Evolutionary conservation across 75 land plant species (phyloP).

Genomic region (Chamaecyparis obtusa): DNA sequence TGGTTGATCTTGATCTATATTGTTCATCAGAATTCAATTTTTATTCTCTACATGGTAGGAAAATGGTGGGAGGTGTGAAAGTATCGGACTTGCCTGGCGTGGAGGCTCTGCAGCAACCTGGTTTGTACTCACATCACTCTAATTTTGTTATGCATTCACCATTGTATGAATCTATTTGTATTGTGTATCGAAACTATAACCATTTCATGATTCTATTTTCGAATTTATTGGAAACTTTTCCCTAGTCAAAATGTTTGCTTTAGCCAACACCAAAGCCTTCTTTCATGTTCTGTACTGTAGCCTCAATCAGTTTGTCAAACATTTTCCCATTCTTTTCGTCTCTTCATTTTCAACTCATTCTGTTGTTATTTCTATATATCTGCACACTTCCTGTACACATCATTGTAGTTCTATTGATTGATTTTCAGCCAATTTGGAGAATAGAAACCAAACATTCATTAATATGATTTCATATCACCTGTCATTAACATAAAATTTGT

Average conservation of each 20-base stretch:
- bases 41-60: slow-evolving; percentile 42
- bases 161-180: neutral
- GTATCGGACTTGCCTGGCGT: slow-evolving; percentile 85
- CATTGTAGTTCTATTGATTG: neutral
- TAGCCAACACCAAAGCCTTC: neutral
- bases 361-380: neutral
- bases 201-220: neutral
- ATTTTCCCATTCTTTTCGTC: neutral
- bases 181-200: neutral
- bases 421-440: neutral
- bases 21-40: neutral
- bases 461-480: neutral
- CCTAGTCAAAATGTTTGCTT: neutral
- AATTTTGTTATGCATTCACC: neutral
- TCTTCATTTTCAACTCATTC: neutral
- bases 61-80: slow-evolving; percentile 90
- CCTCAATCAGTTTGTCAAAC: neutral
- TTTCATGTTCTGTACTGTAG: neutral
- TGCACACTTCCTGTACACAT: neutral
- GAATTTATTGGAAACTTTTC: neutral
- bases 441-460: neutral
- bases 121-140: slow-evolving; percentile 26
- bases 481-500: neutral
- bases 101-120: slow-evolving; percentile 81
- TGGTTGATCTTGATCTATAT: neutral